Evolutionary conservation across 305 asterid species (phyloP).

Genomic region (Fraxinus velutina): DNA sequence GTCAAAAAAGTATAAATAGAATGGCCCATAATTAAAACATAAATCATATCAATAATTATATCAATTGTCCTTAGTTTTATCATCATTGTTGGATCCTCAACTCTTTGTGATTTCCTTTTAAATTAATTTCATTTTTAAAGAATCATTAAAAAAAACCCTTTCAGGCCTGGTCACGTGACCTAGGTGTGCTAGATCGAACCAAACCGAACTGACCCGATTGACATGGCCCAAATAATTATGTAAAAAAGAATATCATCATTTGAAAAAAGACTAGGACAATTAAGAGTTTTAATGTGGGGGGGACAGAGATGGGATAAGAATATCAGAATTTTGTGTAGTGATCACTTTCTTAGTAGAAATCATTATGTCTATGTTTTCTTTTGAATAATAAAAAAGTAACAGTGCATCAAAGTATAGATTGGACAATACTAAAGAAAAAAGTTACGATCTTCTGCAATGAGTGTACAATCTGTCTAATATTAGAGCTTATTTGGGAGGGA

Average conservation of each 20-base stretch:
- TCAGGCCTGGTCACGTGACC: not conserved
- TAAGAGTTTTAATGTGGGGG: slow-evolving; percentile 39
- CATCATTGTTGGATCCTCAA: not conserved
- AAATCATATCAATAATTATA: slow-evolving; percentile 37
- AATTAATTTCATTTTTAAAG: not conserved
- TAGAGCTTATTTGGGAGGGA: no score
- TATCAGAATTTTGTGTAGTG: slow-evolving; percentile 32
- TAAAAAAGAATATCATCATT: slow-evolving; percentile 41
- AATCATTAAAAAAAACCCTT: not conserved
- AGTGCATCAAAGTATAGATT: slow-evolving; percentile 13
- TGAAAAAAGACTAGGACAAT: slow-evolving; percentile 52
- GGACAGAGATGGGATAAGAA: slow-evolving; percentile 50
- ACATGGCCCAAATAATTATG: not conserved
- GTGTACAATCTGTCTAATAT: not conserved
- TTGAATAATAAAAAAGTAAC: slow-evolving; percentile 37
- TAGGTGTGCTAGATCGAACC: not conserved
- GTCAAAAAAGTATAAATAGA: slow-evolving; percentile 46
- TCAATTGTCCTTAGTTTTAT: slow-evolving; percentile 23
- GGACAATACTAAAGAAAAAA: not conserved
- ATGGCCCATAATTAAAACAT: slow-evolving; percentile 24
- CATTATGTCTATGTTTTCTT: slow-evolving; percentile 56
- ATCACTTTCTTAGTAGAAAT: slow-evolving; percentile 53
- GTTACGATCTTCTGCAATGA: not conserved
- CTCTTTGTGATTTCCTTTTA: not conserved
- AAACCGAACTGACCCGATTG: not conserved